phyloP scores from a whole-genome alignment of 1,139 yeast species.

The Debaryomycetaceae sp. region DNA sequence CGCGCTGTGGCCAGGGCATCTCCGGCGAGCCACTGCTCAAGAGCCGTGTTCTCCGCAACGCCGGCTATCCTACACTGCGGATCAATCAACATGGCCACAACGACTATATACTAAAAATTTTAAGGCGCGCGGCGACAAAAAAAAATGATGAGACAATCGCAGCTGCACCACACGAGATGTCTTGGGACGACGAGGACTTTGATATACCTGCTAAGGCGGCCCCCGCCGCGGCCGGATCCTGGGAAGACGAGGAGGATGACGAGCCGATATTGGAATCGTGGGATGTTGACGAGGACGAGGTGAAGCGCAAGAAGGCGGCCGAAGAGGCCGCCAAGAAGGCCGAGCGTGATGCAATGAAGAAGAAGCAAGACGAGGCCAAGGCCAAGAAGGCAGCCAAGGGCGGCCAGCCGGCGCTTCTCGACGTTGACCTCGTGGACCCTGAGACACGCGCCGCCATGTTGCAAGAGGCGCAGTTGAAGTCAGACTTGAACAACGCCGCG shows the following conservation, averaged over 20 bases:
- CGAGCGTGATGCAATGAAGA: conserved; percentile 33
- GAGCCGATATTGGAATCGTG: conserved; percentile 75
- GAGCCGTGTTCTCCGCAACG: conserved; percentile 8
- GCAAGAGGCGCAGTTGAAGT: conserved; percentile 72
- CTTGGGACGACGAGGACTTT: conserved; percentile 87
- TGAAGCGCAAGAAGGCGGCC: conserved; percentile 43
- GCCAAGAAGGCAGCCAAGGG: conserved; percentile 35
- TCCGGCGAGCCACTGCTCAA: conserved; percentile 10
- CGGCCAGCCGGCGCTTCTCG: conserved; percentile 32
- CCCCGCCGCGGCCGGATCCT: conserved; percentile 70
- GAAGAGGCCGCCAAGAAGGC: conserved; percentile 43
- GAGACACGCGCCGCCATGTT: conserved; percentile 67
- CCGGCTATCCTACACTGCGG: conserved; percentile 13
- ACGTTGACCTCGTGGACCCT: conserved; percentile 62
- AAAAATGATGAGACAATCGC: conserved; percentile 7
- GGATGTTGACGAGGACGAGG: conserved; percentile 73
- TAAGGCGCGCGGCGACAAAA: conserved; percentile 5
- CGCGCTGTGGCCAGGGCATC: conserved; percentile 4
- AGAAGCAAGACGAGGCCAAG: conserved; percentile 37
- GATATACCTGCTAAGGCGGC: conserved; percentile 55
- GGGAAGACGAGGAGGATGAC: conserved; percentile 71
- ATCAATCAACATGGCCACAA: conserved; percentile 4
- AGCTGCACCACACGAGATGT: conserved; percentile 23
- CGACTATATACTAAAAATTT: neutral
- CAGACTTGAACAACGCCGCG: conserved; percentile 90